Evolutionary conservation across 805 yeast genomes (phyloP), one percentile per base, ranked within the genome.

Genomic region (Candida orba): DNA sequence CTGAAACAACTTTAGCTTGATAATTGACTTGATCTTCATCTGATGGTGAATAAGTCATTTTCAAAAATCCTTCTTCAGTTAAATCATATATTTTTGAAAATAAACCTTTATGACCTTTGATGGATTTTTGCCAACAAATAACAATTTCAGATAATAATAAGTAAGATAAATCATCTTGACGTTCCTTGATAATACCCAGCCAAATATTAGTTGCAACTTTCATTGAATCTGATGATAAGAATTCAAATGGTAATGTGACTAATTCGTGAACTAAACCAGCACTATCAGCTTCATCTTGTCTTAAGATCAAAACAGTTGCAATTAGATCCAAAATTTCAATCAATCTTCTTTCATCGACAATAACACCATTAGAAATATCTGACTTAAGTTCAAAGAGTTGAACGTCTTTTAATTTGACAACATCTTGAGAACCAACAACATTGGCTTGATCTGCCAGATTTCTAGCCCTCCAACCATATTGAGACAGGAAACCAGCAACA

Each of bases 31-130:
- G 71, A 37, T 69, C 68, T 51, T 78, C 81, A 63, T 84, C 81
- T 37, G 95, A 80, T 10, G 99, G 97, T 1, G 89, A 67, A 54
- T 93, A 93, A 50, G 86, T 93, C 99, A 93, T 93, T 41, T 70
- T 72, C 50, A 76, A 65, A 60, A 70, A 81, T 43, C 81, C 85
- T 22, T 91, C 81, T 43, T 71, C 66, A 1, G 53, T 56, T 7
- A 77, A 59, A 59, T 89, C 95, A 50, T 65, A 64, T 6, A 63
- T 53, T 5, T 66, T 69, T 7, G 81, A 75, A 60, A 76, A 90
- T 10, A 91, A 60, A 4, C 98, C 97, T 34, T 66, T 66, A 24
- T 66, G 65, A 27, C 70, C 64, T 31, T 74, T 71, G 36, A 88
- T 75, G 1, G 91, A 74, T 33, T 65, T 63, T 60, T 81, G 85